Evolutionary conservation across 306 rosid genomes (phyloP), one percentile per base, ranked within the genome.

Genomic region (Sicyos edulis): DNA sequence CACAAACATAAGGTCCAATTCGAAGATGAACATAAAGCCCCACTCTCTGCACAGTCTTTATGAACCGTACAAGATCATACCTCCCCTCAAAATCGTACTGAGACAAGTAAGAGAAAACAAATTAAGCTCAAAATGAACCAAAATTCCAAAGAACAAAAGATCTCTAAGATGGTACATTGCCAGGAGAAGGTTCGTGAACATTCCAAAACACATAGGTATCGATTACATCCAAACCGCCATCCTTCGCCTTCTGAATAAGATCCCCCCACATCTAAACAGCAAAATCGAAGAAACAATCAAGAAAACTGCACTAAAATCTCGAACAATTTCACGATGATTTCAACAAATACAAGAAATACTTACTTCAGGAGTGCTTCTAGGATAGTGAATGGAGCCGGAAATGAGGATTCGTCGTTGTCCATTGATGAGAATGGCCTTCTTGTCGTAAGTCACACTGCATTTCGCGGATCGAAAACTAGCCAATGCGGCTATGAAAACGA

Each of bases 171-270:
- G 60, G 79, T 88, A 93, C 99, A 79, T 87, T 85, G 83, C 88
- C 91, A 74, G 92, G 99, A 69, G 97, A 91, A 54, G 96, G 96
- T 85, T 93, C 96, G 65, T 93, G 99, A 21, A 81, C 96, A 82
- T 93, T 83, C 99, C 99, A 93, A 70, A 93, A 93, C 49, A 93
- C 92, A 49, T 93, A 93, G 66, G 99, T 93, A 75, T 93, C 99
- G 7, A 93, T 86, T 56, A 82, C 92, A 82, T 93, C 96, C 70
- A 93, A 77, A 54, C 97, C 99, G 61, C 98, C 98, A 54, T 92
- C 89, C 86, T 90, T 90, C 21, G 92, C 98, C 74, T 90, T 92
- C 86, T 45, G 78, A 76, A 93, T 80, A 63, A 93, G 96, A 84
- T 86, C 95, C 78, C 87, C 99, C 99, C 99, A 93, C 99, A 91